Percentiles rank a stretch among this genome's conserved stretches.
phyloP scores from a whole-genome alignment of 305 asterid species.

The Fraxinus paxiana region DNA sequence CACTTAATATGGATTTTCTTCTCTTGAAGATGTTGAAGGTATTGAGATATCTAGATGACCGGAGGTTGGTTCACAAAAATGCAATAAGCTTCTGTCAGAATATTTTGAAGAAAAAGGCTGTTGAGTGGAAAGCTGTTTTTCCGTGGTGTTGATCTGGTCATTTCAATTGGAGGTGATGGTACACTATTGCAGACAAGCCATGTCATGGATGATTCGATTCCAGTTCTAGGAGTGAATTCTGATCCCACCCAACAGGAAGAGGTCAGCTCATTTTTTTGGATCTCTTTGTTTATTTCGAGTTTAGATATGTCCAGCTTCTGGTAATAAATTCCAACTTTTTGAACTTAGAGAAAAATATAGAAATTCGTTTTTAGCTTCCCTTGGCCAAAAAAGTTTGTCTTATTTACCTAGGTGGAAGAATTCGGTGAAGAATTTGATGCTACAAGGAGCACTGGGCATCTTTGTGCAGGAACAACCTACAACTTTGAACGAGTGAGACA shows the following conservation, averaged over 20 bases:
- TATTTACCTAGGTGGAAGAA: slow-evolving; percentile 50
- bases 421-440: slow-evolving; percentile 75
- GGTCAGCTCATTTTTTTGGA: slow-evolving; percentile 39
- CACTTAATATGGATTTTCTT: neutral
- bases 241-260: slow-evolving; percentile 83
- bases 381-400: neutral
- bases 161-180: slow-evolving; percentile 89
- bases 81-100: slow-evolving; percentile 67
- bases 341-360: neutral
- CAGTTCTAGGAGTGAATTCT: slow-evolving; percentile 84
- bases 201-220: slow-evolving; percentile 65
- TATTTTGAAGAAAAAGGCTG: slow-evolving; percentile 50
- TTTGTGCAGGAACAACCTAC: slow-evolving; percentile 73
- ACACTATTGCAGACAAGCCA: slow-evolving; percentile 82
- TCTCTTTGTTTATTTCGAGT: neutral
- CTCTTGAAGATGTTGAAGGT: slow-evolving; percentile 45
- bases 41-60: slow-evolving; percentile 47
- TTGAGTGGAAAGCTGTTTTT: slow-evolving; percentile 55
- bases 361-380: neutral
- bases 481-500: slow-evolving; percentile 74
- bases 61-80: slow-evolving; percentile 64
- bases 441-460: slow-evolving; percentile 90
- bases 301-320: neutral
- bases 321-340: neutral
- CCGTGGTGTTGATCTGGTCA: slow-evolving; percentile 68